Evolutionary conservation across 2,329 filamentous ascomycete genomes (phyloP), one percentile per base, ranked within the genome.

Genomic region (Beauveria medogensis): DNA sequence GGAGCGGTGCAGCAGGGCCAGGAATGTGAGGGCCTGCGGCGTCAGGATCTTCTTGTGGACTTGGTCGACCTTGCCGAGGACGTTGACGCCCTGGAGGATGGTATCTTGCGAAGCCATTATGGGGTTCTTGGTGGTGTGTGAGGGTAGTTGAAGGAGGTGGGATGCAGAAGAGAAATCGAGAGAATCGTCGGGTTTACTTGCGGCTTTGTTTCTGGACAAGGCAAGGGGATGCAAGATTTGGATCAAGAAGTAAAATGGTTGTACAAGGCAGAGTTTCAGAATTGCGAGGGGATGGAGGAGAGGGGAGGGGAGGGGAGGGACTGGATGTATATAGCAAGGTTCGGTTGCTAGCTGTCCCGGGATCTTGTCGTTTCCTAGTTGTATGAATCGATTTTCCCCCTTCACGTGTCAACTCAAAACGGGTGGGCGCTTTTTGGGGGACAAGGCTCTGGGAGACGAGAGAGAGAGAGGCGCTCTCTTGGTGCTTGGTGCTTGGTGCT

Each of bases 1-100:
- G 66, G 92, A 91, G 72, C 93, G 89, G 80, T 99, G 94, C 70
- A 99, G 85, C 65, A 97, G 87, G 43, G 93, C 90, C 63, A 99
- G 85, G 81, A 97, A 99, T 65, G 91, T 89, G 66, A 91, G 87
- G 60, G 93, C 93, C 66, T 95, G 85, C 69, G 92, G 93, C 65
- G 87, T 96, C 66, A 97, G 84, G 74, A 99, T 95, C 82, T 96
- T 93, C 78, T 86, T 86, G 74, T 92, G 88, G 68, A 88, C 80
- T 63, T 93, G 86, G 70, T 86, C 86, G 72, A 97, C 79, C 64
- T 83, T 76, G 71, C 91, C 93, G 70, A 91, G 87, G 81, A 97
- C 85, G 76, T 87, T 85, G 71, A 97, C 92, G 76, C 92, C 92
- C 75, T 92, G 87, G 67, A 97, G 88, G 72, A 96, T 89, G 65